Conservation (phyloP, 441 rosid genomes). For the Gossypium schwendimanii region DNA sequence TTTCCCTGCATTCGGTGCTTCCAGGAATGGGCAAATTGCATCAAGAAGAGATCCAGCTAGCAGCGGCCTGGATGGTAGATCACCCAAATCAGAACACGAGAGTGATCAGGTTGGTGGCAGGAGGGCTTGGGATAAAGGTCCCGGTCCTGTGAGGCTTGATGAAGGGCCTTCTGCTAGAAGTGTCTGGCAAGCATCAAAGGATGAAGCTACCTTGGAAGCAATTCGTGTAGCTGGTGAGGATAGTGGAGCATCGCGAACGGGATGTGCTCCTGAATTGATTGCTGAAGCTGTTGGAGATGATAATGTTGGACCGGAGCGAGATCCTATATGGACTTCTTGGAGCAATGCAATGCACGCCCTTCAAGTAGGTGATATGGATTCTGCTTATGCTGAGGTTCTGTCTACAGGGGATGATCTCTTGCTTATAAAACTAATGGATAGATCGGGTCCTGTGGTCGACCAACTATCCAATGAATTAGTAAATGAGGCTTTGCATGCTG, state of each 20-base stretch:
- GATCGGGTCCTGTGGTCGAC: constrained; percentile 79
- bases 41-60: constrained; percentile 55
- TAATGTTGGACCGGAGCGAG: constrained; percentile 58
- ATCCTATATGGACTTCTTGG: constrained; percentile 87
- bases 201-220: constrained; percentile 98
- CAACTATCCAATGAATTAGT: constrained; percentile 80
- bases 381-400: constrained; percentile 76
- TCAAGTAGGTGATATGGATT: constrained; percentile 79
- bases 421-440: constrained; percentile 93
- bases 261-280: constrained; percentile 62
- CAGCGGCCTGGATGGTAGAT: constrained; percentile 44
- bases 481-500: constrained; percentile 61
- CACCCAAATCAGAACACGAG: constrained; percentile 72
- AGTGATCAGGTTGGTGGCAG: constrained; percentile 63
- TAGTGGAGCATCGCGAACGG: constrained; percentile 46
- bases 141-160: constrained; percentile 67
- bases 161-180: constrained; percentile 99
- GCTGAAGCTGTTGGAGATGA: constrained; percentile 87
- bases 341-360: constrained; percentile 88
- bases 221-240: constrained; percentile 96
- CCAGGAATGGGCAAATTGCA: constrained; percentile 66
- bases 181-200: constrained; percentile 99
- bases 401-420: constrained; percentile 78
- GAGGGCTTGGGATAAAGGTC: constrained; percentile 80
- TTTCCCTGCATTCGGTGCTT: constrained; percentile 49